Base-by-base conservation (phyloP, 1,284 basidiomycete species). In the Cryptococcus amylolentus region DNA sequence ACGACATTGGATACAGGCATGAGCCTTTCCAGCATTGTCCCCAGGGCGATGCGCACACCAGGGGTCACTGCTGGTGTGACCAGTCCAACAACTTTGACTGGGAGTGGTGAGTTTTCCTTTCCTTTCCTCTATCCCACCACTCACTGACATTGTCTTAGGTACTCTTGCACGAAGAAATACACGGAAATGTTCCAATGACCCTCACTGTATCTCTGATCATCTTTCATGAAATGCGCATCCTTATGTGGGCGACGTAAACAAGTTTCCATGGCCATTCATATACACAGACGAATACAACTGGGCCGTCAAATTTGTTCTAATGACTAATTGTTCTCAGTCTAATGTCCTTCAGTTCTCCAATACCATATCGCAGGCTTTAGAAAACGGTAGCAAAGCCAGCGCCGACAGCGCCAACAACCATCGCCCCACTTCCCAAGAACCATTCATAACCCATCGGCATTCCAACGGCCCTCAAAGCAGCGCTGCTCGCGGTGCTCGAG, bases 1-100 rank as follows among this genome's bases (percentile, higher is more conserved):
- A 74, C 42, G 77, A 78, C 63, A 78, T 79, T 55, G 78, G 77
- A 28, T 79, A 79, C 61, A 60, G 70, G 39, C 78, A 79, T 55
- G 74, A 75, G 54, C 73, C 73, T 5, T 77, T 76, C 68, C 72
- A 75, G 72, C 75, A 76, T 57, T 78, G 77, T 56, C 77, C 77
- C 0, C 71, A 71, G 54, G 76, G 76, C 9, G 73, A 76, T 14
- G 71, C 74, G 10, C 76, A 79, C 58, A 57, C 64, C 16, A 62
- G 68, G 38, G 70, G 71, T 14, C 72, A 72, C 40, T 79, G 77
- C 57, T 73, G 66, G 65, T 78, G 77, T 59, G 71, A 79, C 58
- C 64, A 66, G 23, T 60, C 56, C 31, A 73, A 78, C 62, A 77
- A 74, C 62, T 77, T 78, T 60, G 73, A 77, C 60, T 74, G 67